phyloP scores from a whole-genome alignment of 345 rosid genomes.

The Pistacia atlantica region DNA sequence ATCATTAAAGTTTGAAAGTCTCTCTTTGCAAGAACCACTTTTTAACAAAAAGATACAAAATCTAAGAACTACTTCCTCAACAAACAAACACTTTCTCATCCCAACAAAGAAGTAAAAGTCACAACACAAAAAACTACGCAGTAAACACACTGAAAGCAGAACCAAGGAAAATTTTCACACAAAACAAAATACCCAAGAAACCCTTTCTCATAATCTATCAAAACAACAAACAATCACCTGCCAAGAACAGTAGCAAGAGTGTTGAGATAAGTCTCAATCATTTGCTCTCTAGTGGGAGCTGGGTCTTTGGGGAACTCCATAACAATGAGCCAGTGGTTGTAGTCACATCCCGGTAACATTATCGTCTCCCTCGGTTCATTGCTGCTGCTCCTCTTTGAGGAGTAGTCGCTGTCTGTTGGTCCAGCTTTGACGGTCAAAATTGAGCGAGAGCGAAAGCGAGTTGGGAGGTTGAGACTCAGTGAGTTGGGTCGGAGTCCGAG shows the following conservation, averaged over 20 bases:
- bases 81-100: neutral
- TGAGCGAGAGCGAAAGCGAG: constrained; percentile 4
- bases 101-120: neutral
- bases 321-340: constrained; percentile 95
- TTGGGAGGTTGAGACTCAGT: neutral
- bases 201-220: neutral
- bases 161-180: neutral
- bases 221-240: constrained; percentile 44
- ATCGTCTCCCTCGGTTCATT: constrained; percentile 86
- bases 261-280: constrained; percentile 91
- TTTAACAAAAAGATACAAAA: neutral
- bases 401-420: constrained; percentile 60
- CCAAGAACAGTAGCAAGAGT: constrained; percentile 90
- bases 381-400: constrained; percentile 68
- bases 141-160: neutral
- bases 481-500: constrained; percentile 1
- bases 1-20: neutral
- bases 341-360: constrained; percentile 92
- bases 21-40: neutral
- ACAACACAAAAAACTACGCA: neutral
- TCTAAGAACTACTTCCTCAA: neutral
- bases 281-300: constrained; percentile 86
- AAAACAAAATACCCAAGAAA: constrained; percentile 1
- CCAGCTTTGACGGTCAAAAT: constrained; percentile 39
- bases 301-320: constrained; percentile 99